These are phyloP conservation scores for Conticribra weissflogii DNA, from an alignment of 108 stramenopile species.

Conservation along the genomic window DNA sequence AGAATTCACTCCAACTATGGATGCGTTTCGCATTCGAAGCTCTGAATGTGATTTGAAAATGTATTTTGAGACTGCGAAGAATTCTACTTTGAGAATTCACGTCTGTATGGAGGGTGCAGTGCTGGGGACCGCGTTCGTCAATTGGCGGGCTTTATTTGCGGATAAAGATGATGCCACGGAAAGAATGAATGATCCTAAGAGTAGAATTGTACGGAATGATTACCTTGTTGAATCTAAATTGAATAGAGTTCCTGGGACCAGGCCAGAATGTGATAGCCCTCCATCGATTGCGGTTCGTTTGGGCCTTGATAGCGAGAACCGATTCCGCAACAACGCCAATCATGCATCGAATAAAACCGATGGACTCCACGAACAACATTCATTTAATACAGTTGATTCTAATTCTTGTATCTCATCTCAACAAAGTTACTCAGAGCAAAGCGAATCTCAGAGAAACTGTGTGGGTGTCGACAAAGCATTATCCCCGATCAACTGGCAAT, in stretches of 20 bases:
- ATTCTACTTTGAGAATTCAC: conserved; percentile 28
- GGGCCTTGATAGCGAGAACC: too few species aligned
- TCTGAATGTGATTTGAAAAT: conserved; percentile 22
- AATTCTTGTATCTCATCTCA: too few species aligned
- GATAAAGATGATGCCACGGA: not conserved
- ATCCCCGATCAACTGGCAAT: not conserved
- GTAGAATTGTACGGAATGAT: conserved; percentile 23
- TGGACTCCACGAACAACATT: too few species aligned
- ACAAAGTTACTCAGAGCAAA: too few species aligned
- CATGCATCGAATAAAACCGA: too few species aligned
- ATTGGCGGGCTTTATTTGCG: conserved; percentile 22
- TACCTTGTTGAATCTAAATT: conserved; percentile 6
- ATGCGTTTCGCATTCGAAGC: conserved; percentile 33
- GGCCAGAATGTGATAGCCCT: conserved; percentile 1
- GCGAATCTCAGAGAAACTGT: too few species aligned
- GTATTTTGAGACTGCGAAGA: conserved; percentile 37
- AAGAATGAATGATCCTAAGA: not conserved
- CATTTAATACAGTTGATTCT: too few species aligned
- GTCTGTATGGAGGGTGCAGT: conserved; percentile 35
- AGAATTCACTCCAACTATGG: conserved; percentile 19
- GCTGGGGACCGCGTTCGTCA: conserved; percentile 30
- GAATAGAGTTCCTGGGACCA: not conserved
- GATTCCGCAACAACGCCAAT: too few species aligned
- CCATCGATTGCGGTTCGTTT: conserved; percentile 13
- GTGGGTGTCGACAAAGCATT: too few species aligned